Evolutionary conservation across 768 basidiomycete species (phyloP).

Genomic region (Hortiboletus campestris): DNA sequence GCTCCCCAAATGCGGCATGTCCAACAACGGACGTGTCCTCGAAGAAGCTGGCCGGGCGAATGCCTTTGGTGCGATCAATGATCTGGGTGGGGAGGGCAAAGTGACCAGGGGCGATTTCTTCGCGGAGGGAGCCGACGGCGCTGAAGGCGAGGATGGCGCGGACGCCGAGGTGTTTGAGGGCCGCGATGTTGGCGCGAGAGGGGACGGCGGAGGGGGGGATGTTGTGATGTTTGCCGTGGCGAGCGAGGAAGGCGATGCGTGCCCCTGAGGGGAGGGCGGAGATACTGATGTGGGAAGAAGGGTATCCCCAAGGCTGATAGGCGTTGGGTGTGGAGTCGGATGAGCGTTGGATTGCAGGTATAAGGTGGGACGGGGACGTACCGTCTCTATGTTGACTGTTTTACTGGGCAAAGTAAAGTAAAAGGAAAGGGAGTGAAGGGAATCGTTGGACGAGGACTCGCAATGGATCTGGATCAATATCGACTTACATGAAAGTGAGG

Average conservation of each 20-base stretch:
- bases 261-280: conserved; percentile 79
- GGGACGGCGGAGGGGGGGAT: conserved; percentile 82
- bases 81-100: conserved; percentile 88
- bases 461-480: not conserved
- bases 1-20: conserved; percentile 93
- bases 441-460: not conserved
- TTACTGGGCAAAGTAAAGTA: conserved; percentile 46
- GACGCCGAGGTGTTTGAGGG: conserved; percentile 89
- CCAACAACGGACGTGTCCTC: conserved; percentile 79
- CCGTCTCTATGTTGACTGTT: conserved; percentile 78
- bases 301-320: conserved; percentile 85
- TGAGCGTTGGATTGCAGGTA: not conserved
- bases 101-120: conserved; percentile 89
- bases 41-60: conserved; percentile 88
- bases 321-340: not conserved
- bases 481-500: conserved; percentile 76
- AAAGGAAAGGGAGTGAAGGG: not conserved
- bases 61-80: conserved; percentile 94
- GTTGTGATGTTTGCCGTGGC: conserved; percentile 82
- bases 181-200: conserved; percentile 89
- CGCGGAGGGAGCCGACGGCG: conserved; percentile 91
- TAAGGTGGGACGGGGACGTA: conserved; percentile 34
- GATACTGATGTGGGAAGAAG: conserved; percentile 91
- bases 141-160: conserved; percentile 90
- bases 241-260: conserved; percentile 84